A percentile compares a stretch with the other conserved stretches of the same genome.
These are phyloP conservation scores for Apiosordaria backusii DNA, from an alignment of 495 filamentous ascomycete genomes.

Conservation along the genomic window DNA sequence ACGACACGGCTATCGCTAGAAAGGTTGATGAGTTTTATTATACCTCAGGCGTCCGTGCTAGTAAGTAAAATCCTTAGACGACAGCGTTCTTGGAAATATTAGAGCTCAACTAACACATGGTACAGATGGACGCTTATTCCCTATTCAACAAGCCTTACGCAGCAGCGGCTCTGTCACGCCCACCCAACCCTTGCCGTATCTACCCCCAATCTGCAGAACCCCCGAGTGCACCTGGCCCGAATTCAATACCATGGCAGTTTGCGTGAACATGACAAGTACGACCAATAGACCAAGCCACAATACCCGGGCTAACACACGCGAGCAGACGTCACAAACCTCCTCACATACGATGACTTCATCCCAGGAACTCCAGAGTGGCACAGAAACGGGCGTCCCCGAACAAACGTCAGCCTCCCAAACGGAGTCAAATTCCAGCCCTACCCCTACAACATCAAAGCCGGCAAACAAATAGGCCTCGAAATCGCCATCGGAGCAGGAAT, in stretches of 20 bases:
- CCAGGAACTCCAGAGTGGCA: neutral
- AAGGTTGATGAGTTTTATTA: neutral
- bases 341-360: neutral
- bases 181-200: neutral
- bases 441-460: neutral
- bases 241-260: neutral
- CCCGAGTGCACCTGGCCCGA: neutral
- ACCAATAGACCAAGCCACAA: neutral
- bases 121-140: neutral
- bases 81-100: neutral
- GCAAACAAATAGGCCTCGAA: neutral
- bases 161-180: neutral
- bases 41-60: neutral
- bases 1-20: neutral
- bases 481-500: neutral
- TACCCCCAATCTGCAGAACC: neutral
- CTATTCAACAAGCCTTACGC: neutral
- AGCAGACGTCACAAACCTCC: neutral
- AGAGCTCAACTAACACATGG: neutral
- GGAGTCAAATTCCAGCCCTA: neutral
- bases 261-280: neutral
- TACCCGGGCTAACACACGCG: neutral
- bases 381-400: neutral
- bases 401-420: neutral
- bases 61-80: neutral